Evolutionary conservation across 1,284 basidiomycete species (phyloP), one percentile per base, ranked within the genome.

Genomic region (Moesziomyces sp.): DNA sequence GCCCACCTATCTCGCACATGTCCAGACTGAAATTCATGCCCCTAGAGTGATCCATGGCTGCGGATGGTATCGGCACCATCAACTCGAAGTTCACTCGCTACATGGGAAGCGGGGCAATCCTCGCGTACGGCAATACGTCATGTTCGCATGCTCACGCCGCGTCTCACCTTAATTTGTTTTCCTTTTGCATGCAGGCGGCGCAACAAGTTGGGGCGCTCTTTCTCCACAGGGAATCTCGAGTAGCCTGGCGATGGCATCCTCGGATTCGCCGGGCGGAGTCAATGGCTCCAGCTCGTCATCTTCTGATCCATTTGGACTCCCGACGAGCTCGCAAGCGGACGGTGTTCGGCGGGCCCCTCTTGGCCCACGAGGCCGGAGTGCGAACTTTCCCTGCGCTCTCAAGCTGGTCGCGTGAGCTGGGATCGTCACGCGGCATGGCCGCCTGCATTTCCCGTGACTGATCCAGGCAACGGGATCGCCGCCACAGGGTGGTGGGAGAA

Each of bases 401-500:
- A 6, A 40, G 38, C 1, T 4, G 38, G 47, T 34, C 42, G 42
- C 23, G 46, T 28, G 46, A 56, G 38, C 21, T 56, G 38, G 46
- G 56, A 65, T 65, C 62, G 62, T 59, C 62, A 55, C 55, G 49
- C 38, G 26, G 47, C 56, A 42, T 55, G 26, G 10, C 28, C n/a
- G 38, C 38, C 35, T n/a, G 16, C 52, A 43, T 51, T 30, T 24
- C 56, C 56, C 46, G 34, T 30, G 23, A 54, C 51, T 65, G 56
- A 58, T 30, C 57, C 47, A 11, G n/a, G 21, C 62, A 58, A 59
- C 57, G 24, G 24, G 57, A 55, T 58, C 52, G 62, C 48, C 47
- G 21, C 21, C 6, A 28, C 21, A 21, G 21, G 38, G 49, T 44
- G 38, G 45, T 38, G 48, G 47, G 16, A 24, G 35, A 24, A 21